Base-by-base conservation (phyloP, 1,139 yeast species). In the Protomyces arabidopsidicola region DNA sequence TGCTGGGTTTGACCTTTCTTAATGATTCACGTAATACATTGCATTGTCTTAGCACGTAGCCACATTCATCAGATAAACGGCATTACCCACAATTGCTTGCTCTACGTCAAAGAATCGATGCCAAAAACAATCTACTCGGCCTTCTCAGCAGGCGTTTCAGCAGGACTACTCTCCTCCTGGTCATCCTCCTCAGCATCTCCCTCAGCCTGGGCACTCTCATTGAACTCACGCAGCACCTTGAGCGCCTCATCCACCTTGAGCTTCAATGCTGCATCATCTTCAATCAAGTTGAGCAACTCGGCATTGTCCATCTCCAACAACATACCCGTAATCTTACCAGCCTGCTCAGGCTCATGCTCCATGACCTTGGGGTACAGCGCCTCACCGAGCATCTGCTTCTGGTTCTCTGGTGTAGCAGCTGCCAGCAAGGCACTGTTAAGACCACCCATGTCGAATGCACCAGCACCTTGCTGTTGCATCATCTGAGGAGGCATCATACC, bases 321-420 rank as follows among this genome's bases (percentile, higher is more conserved):
- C 98, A 93, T 93, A 81, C 98, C 98, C 71, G 99, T 93, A 76
- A 93, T 90, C 83, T 91, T 93, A 80, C 97, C 97, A 71, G 98
- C 97, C 75, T 96, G 91, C 79, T 90, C 97, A 68, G 89, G 89
- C 75, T 95, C 95, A 75, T 93, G 88, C 72, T 91, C 85, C 71
- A 87, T 86, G 75, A 95, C 88, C 85, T 87, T 90, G 76, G 96
- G 95, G 84, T 91, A 95, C 76, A 95, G 84, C 76, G 90, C 96
- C 83, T 93, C 98, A 79, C 99, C 98, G 77, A 95, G 84, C 76
- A 90, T 84, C 83, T 95, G 90, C 86, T 89, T 90, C 82, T 91
- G 97, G 79, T 90, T 93, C 77, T 89, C 97, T 74, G 85, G 80
- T 53, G 79, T 77, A 53, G 76, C 79, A 18, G 69, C 70, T 52